Base-by-base conservation (phyloP, 768 basidiomycete genomes). In the Ramaria sp. region DNA sequence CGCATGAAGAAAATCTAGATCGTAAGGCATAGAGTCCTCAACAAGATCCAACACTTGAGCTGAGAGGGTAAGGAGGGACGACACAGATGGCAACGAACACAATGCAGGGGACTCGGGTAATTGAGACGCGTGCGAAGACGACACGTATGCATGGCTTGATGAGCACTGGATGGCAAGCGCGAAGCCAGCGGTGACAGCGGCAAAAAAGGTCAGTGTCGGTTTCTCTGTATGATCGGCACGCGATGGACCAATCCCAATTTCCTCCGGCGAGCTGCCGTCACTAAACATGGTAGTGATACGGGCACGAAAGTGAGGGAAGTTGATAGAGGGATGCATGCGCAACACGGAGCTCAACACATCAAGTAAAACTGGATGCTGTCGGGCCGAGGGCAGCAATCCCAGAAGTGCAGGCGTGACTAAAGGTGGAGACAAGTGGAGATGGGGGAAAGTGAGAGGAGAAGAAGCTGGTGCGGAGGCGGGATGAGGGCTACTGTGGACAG, bases 1-100 rank as follows among this genome's bases (percentile, higher is more conserved):
- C n/a, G 84, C 74, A 43, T 78, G 67, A 20, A 88, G 68, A 60
- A 75, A 78, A 67, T 88, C 82, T 49, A 81, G 63, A 61, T 80
- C 80, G 57, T 78, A 77, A 31, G 71, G 54, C 47, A 64, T 63
- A 50, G 69, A 70, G 63, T 67, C 67, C 67, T 81, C 79, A 50
- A 70, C 73, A 17, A 77, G 42, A 2, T 64, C 66, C 19, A 80
- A 64, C 0, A 76, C 71, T 62, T 81, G 80, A 48, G 71, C 72
- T 17, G 79, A 80, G 15, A 80, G 70, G 20, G 73, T 71, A 59
- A 73, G 73, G 57, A 81, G 67, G 53, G 48, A 45, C 0, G 59
- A 55, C 38, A 50, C 46, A 12, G 56, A 38, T 52, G 17, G 57
- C 45, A n/a, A 57, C 51, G 15, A 43, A 19, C 45, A 17, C 27